phyloP scores from a whole-genome alignment of 805 yeast genomes.

The Metschnikowia anglica region DNA sequence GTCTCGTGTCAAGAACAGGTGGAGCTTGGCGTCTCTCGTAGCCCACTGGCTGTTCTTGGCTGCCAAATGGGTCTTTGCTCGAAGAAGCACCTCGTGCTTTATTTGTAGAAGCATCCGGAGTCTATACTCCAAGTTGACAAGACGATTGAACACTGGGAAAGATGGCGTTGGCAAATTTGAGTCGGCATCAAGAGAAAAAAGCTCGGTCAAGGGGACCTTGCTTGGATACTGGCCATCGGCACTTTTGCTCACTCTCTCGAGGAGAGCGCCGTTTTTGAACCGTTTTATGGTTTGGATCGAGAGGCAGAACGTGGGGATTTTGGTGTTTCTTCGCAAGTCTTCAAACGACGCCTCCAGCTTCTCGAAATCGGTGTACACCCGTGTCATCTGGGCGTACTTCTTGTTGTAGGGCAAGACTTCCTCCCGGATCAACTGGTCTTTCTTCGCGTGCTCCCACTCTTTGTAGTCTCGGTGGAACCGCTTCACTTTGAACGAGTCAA shows the following conservation, averaged over 20 bases:
- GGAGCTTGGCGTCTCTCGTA: slow-evolving; percentile 30
- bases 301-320: slow-evolving; percentile 29
- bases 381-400: slow-evolving; percentile 29
- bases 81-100: slow-evolving; percentile 35
- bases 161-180: slow-evolving; percentile 29
- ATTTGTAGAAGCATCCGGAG: slow-evolving; percentile 33
- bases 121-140: slow-evolving; percentile 36
- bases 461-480: slow-evolving; percentile 32
- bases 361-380: slow-evolving; percentile 28
- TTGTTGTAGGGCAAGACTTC: slow-evolving; percentile 33
- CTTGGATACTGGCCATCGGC: slow-evolving; percentile 10
- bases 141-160: slow-evolving; percentile 27
- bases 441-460: slow-evolving; percentile 27
- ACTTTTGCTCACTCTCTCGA: slow-evolving; percentile 18
- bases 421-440: slow-evolving; percentile 22
- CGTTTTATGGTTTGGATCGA: slow-evolving; percentile 30
- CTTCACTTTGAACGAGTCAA: slow-evolving; percentile 38
- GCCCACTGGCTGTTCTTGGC: slow-evolving; percentile 38
- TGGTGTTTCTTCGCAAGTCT: slow-evolving; percentile 21
- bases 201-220: slow-evolving; percentile 12
- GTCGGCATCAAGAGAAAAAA: slow-evolving; percentile 31
- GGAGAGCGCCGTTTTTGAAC: slow-evolving; percentile 24
- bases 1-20: slow-evolving; percentile 29
- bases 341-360: slow-evolving; percentile 26
- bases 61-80: slow-evolving; percentile 31